Conservation (phyloP, 768 basidiomycete species). For the Russula ochroleuca region DNA sequence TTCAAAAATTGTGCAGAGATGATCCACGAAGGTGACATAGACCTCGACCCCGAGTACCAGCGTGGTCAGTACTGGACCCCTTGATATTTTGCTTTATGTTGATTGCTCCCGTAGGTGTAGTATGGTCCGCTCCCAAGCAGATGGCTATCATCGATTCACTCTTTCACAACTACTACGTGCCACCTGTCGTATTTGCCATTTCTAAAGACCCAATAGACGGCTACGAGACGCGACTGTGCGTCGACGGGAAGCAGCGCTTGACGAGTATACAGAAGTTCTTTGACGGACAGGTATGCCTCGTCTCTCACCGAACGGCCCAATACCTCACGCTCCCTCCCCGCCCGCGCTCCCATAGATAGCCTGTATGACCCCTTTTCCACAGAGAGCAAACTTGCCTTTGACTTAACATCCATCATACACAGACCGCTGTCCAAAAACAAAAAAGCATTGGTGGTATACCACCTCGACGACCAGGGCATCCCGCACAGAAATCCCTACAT, state of each 20-base stretch:
- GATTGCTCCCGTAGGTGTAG: constrained; percentile 51
- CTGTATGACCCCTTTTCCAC: constrained; percentile 40
- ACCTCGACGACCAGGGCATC: constrained; percentile 41
- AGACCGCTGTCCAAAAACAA: constrained; percentile 56
- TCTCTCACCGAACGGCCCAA: neutral
- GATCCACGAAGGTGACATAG: constrained; percentile 66
- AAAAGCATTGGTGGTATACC: constrained; percentile 62
- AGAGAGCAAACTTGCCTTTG: constrained; percentile 8
- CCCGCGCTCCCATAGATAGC: constrained; percentile 41
- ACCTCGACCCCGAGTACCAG: constrained; percentile 68
- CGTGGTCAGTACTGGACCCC: constrained; percentile 47
- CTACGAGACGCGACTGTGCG: constrained; percentile 47
- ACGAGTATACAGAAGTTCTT: constrained; percentile 75
- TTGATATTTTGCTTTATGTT: neutral
- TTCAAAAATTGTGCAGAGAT: constrained; percentile 38
- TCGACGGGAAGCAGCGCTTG: constrained; percentile 78
- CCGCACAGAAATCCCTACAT: constrained; percentile 51
- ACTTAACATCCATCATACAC: neutral
- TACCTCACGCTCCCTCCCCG: neutral
- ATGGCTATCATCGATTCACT: constrained; percentile 72
- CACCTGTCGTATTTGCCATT: constrained; percentile 69
- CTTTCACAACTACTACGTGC: constrained; percentile 74
- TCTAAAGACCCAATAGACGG: constrained; percentile 36
- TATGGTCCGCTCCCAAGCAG: constrained; percentile 75
- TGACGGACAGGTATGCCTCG: constrained; percentile 53